Percentiles rank a stretch among this genome's conserved stretches.
These are phyloP conservation scores for Solanum chiquidenum DNA, from an alignment of 257 asterid genomes.

Conservation along the genomic window DNA sequence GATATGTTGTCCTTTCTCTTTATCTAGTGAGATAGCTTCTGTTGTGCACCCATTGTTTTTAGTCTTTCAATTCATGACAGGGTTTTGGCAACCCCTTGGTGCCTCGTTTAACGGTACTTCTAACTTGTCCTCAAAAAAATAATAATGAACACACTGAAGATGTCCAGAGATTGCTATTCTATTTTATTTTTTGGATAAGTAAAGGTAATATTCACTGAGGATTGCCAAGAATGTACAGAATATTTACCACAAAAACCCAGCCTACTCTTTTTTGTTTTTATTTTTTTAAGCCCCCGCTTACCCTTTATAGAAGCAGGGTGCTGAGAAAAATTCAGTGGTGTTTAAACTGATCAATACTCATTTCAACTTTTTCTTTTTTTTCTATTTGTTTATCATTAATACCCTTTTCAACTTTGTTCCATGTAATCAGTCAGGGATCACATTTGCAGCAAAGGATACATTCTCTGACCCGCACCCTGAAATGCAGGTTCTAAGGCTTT, in stretches of 20 bases:
- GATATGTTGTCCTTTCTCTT: background rate
- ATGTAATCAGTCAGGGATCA: background rate
- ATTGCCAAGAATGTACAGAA: background rate
- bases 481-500: conserved; percentile 93
- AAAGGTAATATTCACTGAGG: background rate
- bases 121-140: background rate
- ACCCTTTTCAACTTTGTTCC: background rate
- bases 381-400: background rate
- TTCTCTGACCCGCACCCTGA: conserved; percentile 85
- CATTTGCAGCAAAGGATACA: conserved; percentile 50
- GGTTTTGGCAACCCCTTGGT: background rate
- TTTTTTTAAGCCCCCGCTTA: background rate
- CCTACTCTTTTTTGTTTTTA: background rate
- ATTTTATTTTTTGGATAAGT: background rate
- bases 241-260: background rate
- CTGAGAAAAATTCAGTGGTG: background rate
- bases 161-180: background rate
- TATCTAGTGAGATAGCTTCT: background rate
- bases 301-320: background rate
- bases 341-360: background rate
- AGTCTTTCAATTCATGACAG: background rate
- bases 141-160: background rate
- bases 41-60: background rate
- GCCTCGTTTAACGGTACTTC: background rate
- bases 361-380: background rate